Base-by-base conservation (phyloP, 2,329 filamentous ascomycete species). In the Neonectria ditissima region DNA sequence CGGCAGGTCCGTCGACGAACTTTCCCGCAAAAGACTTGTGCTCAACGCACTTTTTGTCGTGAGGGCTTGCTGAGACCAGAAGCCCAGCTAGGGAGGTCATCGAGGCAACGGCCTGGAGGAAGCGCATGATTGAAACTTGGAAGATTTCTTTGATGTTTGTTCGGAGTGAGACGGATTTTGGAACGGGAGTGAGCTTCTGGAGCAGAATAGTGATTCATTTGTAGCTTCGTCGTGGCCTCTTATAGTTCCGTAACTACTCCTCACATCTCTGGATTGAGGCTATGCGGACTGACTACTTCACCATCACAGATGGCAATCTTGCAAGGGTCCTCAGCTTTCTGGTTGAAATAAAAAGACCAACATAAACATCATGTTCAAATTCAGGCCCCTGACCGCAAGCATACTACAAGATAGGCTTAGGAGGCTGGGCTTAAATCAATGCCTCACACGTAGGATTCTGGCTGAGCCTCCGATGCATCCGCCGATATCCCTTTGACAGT, bases 1-100 rank as follows among this genome's bases (percentile, higher is more conserved):
- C 30, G 10, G 51, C 59, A 11, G 55, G 44, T 50, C 55, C 55
- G 9, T 50, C 44, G 30, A 50, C 32, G 3, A 57, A 57, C 13
- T 50, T 13, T 13, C 55, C 55, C 8, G 44, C n/a, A 13, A 48
- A n/a, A 26, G 55, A 20, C n/a, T 13, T 26, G 10, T 57, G 18
- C 8, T 57, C 43, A 41, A 20, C 32, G 22, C 55, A 57, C 39
- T 24, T 57, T 5, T 41, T 47, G 55, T 8, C 8, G 41, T 37
- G 13, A 22, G 16, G 28, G 11, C 7, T 39, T 47, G 55, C 44
- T 30, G 32, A 57, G 14, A 28, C 44, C 9, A 22, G 20, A 2
- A 24, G 16, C 16, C 32, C 44, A 30, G 55, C 41, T 6, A 45
- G 5, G 16, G 14, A 48, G 43, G 32, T 44, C 44, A 57, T 4